phyloP scores from a whole-genome alignment of 1,284 basidiomycete genomes.

The Sporisorium iseilematis-ciliati region DNA sequence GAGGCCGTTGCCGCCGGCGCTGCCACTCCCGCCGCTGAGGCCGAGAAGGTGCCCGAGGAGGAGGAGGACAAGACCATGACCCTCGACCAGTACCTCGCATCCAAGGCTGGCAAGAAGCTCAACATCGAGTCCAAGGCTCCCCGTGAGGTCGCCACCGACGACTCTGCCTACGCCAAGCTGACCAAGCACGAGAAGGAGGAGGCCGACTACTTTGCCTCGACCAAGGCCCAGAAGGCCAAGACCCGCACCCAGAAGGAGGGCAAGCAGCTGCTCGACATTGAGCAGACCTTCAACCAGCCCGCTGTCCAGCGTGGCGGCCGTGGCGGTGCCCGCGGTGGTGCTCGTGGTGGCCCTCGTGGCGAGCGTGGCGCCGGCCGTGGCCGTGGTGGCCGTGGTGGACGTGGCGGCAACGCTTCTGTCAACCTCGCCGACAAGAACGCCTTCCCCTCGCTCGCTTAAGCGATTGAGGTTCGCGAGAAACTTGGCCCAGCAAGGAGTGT shows the following conservation, averaged over 20 bases:
- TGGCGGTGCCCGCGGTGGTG: constrained; percentile 50
- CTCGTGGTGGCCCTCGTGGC: constrained; percentile 52
- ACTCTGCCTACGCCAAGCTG: constrained; percentile 59
- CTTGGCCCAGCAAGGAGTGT: constrained; percentile 7
- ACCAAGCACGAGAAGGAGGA: constrained; percentile 62
- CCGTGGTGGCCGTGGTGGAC: constrained; percentile 72
- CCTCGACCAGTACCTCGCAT: constrained; percentile 81
- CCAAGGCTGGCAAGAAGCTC: constrained; percentile 74
- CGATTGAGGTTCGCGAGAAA: constrained; percentile 15
- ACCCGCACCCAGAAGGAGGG: constrained; percentile 54
- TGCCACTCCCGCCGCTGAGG: constrained; percentile 60
- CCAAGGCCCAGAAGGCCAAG: constrained; percentile 53
- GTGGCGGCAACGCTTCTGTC: constrained; percentile 76
- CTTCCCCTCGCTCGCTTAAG: constrained; percentile 67
- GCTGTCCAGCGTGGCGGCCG: constrained; percentile 54
- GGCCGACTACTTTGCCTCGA: constrained; percentile 63
- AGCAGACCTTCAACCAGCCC: constrained; percentile 63
- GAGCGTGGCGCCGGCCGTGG: constrained; percentile 52
- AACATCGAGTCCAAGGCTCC: constrained; percentile 58
- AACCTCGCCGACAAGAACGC: constrained; percentile 70
- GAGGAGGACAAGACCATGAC: constrained; percentile 94
- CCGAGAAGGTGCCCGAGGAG: constrained; percentile 74
- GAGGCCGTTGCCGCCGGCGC: constrained; percentile 66
- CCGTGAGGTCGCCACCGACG: constrained; percentile 52
- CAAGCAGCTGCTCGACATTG: constrained; percentile 66